phyloP scores from a whole-genome alignment of 2,329 filamentous ascomycete genomes.

The Fusarium equiseti region DNA sequence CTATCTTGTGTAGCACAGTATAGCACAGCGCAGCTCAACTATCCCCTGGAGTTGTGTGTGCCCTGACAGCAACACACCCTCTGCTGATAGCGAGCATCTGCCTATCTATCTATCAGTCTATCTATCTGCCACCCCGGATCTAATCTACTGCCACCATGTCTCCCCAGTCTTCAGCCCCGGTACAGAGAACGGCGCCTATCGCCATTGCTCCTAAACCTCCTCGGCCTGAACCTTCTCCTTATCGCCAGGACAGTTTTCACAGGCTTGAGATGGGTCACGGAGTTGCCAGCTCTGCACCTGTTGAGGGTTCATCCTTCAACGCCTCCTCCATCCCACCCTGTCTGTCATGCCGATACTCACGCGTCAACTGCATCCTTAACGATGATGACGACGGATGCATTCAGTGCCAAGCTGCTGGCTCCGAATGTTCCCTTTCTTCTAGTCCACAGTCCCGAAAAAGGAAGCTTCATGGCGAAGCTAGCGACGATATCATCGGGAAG shows the following conservation, averaged over 20 bases:
- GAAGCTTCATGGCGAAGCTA: conserved; percentile 75
- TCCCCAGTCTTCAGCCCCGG: conserved; percentile 58
- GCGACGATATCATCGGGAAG: conserved; percentile 72
- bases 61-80: conserved; percentile 39
- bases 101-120: neutral
- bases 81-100: conserved; percentile 9
- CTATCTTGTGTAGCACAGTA: conserved; percentile 32
- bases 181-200: conserved; percentile 73
- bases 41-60: conserved; percentile 19
- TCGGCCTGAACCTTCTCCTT: conserved; percentile 55
- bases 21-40: conserved; percentile 10
- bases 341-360: conserved; percentile 79
- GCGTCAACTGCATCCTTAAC: conserved; percentile 79
- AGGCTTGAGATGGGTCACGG: conserved; percentile 63
- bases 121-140: conserved; percentile 27
- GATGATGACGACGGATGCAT: conserved; percentile 82
- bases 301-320: conserved; percentile 60
- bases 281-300: conserved; percentile 61
- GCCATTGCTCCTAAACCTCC: conserved; percentile 73
- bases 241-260: conserved; percentile 61
- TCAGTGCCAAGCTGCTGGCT: conserved; percentile 80
- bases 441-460: conserved; percentile 84
- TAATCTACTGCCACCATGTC: conserved; percentile 59
- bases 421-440: conserved; percentile 82
- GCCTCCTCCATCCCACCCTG: conserved; percentile 67